phyloP scores from a whole-genome alignment of 2,329 filamentous ascomycete genomes.

The Cladosporium sp. region DNA sequence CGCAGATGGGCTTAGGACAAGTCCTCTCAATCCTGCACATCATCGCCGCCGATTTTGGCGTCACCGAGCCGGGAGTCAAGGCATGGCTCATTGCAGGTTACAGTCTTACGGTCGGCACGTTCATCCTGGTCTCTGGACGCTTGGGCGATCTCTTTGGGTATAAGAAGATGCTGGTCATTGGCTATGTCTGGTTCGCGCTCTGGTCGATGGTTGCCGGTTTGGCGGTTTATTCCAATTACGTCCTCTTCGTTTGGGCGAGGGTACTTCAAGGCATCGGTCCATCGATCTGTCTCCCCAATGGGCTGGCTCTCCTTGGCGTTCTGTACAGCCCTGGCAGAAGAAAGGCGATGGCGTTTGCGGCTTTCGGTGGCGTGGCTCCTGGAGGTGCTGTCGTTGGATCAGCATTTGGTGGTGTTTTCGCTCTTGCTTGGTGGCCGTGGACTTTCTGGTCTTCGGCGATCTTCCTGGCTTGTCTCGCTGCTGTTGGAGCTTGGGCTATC shows the following conservation, averaged over 20 bases:
- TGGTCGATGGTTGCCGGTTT: constrained; percentile 40
- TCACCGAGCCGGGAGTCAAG: constrained; percentile 36
- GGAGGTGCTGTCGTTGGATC: constrained; percentile 34
- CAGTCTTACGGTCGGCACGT: constrained; percentile 42
- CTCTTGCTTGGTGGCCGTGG: constrained; percentile 34
- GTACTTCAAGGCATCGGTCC: constrained; percentile 39
- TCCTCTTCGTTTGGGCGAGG: constrained; percentile 35
- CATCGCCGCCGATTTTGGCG: constrained; percentile 30
- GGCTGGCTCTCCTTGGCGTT: constrained; percentile 34
- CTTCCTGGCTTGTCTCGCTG: constrained; percentile 21
- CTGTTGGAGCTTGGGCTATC: constrained; percentile 17
- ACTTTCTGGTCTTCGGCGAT: constrained; percentile 26
- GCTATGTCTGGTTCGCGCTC: constrained; percentile 38
- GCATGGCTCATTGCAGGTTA: constrained; percentile 44
- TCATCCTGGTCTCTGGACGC: constrained; percentile 42
- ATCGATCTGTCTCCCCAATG: constrained; percentile 35
- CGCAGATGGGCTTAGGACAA: constrained; percentile 26
- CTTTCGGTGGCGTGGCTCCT: constrained; percentile 36
- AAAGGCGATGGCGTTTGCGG: constrained; percentile 37
- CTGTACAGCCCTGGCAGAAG: constrained; percentile 32
- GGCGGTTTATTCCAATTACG: constrained; percentile 30
- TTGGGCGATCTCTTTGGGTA: constrained; percentile 43
- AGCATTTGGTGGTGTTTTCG: constrained; percentile 32
- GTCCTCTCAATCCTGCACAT: constrained; percentile 22
- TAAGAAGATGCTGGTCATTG: constrained; percentile 39